phyloP scores from a whole-genome alignment of 169 alveolate genomes.

The Perkinsus olseni region DNA sequence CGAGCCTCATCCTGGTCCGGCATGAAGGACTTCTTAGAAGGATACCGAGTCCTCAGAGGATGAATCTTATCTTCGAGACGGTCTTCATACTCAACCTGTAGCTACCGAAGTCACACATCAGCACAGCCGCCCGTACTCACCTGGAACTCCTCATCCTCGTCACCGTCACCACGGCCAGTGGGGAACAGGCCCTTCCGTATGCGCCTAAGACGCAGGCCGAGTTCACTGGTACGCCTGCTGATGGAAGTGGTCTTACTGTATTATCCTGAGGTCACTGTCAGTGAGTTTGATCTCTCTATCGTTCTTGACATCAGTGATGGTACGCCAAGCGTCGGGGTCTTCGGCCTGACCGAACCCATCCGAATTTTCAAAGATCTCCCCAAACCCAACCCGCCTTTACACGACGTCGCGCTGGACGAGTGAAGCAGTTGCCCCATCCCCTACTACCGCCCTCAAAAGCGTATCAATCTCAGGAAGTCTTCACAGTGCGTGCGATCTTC shows the following conservation, averaged over 20 bases:
- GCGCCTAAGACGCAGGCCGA: constrained; percentile 31
- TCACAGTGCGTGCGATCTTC: constrained; percentile 51
- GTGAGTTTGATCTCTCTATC: constrained; percentile 67
- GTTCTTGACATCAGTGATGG: constrained; percentile 76
- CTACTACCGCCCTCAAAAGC: neutral
- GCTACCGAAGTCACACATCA: no score
- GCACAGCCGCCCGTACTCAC: neutral
- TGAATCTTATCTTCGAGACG: constrained; percentile 42
- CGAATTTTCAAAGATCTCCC: constrained; percentile 20
- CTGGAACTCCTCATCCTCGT: constrained; percentile 49
- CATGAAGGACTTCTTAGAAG: constrained; percentile 63
- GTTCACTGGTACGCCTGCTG: constrained; percentile 37
- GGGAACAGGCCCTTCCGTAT: constrained; percentile 45
- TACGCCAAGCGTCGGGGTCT: constrained; percentile 86
- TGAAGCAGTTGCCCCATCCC: constrained; percentile 9
- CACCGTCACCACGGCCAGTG: neutral
- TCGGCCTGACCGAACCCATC: constrained; percentile 59
- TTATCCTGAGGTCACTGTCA: constrained; percentile 71
- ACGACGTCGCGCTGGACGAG: no score
- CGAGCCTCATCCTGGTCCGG: constrained; percentile 71
- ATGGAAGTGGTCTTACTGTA: neutral
- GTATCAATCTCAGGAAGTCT: constrained; percentile 46
- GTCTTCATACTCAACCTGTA: constrained; percentile 32
- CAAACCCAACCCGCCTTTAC: neutral
- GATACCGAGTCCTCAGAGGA: constrained; percentile 45